phyloP scores from a whole-genome alignment of 225 moss, liverwort and hornwort species.

The Takakia lepidozioides region DNA sequence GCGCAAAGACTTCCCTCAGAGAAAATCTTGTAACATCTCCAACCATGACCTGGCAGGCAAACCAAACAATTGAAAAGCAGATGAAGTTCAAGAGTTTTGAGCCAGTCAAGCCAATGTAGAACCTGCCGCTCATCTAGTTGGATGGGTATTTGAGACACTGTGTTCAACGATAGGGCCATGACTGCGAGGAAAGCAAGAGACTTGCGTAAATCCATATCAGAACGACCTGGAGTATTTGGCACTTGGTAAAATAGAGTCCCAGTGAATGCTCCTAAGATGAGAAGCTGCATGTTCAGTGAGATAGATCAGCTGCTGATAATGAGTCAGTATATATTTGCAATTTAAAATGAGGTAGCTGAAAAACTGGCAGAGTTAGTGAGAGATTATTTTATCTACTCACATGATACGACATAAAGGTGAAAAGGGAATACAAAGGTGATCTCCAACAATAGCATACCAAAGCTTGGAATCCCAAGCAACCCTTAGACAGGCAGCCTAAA shows the following conservation, averaged over 20 bases:
- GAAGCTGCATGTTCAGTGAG: conserved; percentile 31
- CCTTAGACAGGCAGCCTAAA: too few species aligned
- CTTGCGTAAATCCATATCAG: conserved; percentile 70
- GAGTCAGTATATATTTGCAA: not conserved
- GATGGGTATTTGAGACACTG: conserved; percentile 70
- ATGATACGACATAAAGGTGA: not conserved
- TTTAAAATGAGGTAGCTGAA: too few species aligned
- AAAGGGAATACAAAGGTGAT: not conserved
- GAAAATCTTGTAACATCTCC: too few species aligned
- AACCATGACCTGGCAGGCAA: too few species aligned
- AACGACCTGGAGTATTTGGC: conserved; percentile 27
- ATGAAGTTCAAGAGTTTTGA: not conserved
- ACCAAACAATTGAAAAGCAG: too few species aligned
- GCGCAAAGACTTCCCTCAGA: not conserved
- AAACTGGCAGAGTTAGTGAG: not conserved
- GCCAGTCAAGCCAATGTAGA: not conserved
- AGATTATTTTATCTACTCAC: not conserved
- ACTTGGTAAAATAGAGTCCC: conserved; percentile 79
- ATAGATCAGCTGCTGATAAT: not conserved
- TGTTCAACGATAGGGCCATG: conserved; percentile 81
- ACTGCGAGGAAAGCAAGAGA: conserved; percentile 77
- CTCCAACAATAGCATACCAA: too few species aligned
- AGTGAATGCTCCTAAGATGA: conserved; percentile 59
- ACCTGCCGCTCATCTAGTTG: conserved; percentile 58
- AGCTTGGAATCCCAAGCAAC: too few species aligned